Conservation (phyloP, 2,329 filamentous ascomycete genomes). For the Fusarium sp. region DNA sequence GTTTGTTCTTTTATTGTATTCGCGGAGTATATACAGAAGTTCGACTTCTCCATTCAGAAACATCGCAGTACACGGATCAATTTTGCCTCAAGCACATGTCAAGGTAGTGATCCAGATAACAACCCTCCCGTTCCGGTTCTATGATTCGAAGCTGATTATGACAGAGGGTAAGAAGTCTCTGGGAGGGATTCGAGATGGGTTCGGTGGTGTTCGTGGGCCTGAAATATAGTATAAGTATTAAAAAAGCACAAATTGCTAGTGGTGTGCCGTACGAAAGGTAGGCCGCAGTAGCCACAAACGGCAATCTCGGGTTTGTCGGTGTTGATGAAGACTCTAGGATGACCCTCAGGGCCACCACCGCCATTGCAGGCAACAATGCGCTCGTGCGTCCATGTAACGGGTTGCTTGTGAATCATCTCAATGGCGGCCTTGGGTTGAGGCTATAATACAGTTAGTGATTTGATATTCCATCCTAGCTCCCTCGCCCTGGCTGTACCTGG, state of each 20-base stretch:
- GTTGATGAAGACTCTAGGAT: constrained; percentile 97
- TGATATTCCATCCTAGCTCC: constrained; percentile 3
- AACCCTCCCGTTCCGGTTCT: constrained; percentile 19
- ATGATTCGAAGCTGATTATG: constrained; percentile 46
- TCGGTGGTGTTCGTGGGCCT: constrained; percentile 93
- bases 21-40: constrained; percentile 39
- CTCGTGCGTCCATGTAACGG: constrained; percentile 89
- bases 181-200: constrained; percentile 84
- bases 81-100: constrained; percentile 13
- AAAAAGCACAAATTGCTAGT: background rate
- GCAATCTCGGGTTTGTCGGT: constrained; percentile 95
- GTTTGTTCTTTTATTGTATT: constrained; percentile 38
- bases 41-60: constrained; percentile 12
- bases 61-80: constrained; percentile 22
- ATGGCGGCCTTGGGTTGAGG: constrained; percentile 91
- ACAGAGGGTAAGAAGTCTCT: constrained; percentile 82
- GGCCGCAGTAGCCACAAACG: constrained; percentile 89
- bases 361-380: constrained; percentile 88
- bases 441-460: constrained; percentile 57
- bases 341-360: constrained; percentile 87
- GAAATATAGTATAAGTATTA: constrained; percentile 9
- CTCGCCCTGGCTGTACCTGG: constrained; percentile 71
- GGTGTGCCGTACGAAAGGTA: constrained; percentile 81
- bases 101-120: constrained; percentile 9
- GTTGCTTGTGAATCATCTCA: constrained; percentile 94